These are phyloP conservation scores for Phytophthora idaei DNA, from an alignment of 352 stramenopile genomes.

Conservation along the genomic window DNA sequence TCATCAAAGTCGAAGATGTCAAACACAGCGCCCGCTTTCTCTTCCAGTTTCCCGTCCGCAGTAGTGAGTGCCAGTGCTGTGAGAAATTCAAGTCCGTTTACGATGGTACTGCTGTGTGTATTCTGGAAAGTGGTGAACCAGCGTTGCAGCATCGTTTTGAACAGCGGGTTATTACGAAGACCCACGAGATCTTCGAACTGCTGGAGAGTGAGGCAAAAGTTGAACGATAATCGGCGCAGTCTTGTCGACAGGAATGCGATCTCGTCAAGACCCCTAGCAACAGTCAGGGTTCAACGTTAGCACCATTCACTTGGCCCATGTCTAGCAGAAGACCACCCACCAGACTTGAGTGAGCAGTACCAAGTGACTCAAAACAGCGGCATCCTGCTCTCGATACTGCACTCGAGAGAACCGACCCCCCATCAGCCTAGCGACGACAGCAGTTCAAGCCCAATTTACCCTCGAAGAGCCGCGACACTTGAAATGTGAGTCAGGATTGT, in stretches of 20 bases:
- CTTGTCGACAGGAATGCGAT: slow-evolving; percentile 59
- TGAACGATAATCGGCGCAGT: slow-evolving; percentile 71
- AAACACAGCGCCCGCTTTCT: slow-evolving; percentile 70
- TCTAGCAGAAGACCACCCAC: slow-evolving; percentile 25
- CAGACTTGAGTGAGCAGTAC: slow-evolving; percentile 72
- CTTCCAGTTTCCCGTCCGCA: slow-evolving; percentile 54
- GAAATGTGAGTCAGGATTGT: neutral
- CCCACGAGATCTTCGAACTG: slow-evolving; percentile 75
- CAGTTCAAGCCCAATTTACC: too few species aligned
- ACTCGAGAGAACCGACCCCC: slow-evolving; percentile 75
- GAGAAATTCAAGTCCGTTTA: slow-evolving; percentile 77
- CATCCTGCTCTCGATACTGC: slow-evolving; percentile 78
- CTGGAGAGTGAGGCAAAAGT: slow-evolving; percentile 67
- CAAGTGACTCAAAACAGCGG: slow-evolving; percentile 62
- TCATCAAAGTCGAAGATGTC: slow-evolving; percentile 82
- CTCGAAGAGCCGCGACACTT: slow-evolving; percentile 23
- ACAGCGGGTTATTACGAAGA: slow-evolving; percentile 62
- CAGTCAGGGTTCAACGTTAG: neutral
- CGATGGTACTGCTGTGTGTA: slow-evolving; percentile 56
- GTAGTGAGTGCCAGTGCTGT: slow-evolving; percentile 59
- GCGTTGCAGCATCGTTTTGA: slow-evolving; percentile 51
- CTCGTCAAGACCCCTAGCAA: slow-evolving; percentile 54
- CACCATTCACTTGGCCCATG: neutral
- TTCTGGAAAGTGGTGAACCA: slow-evolving; percentile 82
- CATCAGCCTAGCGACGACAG: slow-evolving; percentile 34